Evolutionary conservation across 768 basidiomycete species (phyloP), one percentile per base, ranked within the genome.

Genomic region (Rhizopogon salebrosus): DNA sequence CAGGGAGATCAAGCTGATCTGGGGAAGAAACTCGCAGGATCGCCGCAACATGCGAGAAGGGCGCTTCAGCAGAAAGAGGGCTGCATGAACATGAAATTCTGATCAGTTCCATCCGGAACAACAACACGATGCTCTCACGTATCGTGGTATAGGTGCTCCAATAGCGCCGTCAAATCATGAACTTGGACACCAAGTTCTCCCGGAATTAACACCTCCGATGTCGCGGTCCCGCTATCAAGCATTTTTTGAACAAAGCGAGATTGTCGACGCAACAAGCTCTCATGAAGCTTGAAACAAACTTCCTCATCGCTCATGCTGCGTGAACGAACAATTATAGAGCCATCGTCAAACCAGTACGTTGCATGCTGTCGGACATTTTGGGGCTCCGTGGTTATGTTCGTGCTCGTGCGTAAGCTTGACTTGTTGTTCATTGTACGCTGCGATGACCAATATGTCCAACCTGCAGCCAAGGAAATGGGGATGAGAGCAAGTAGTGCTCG

Each of bases 71-170:
- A 38, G 72, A 71, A 49, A 87, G 57, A 16, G 79, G 77, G 18
- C 85, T 85, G 62, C 27, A 53, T 11, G 43, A 35, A 16, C 40
- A 49, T 46, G 23, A 54, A 20, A 35, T 46, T 51, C 11, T 20
- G 34, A 24, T 41, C 35, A 23, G 41, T 40, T 20, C 24, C 9
- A 9, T 34, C 31, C 31, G 13, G 9, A 14, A 51, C 5, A 34
- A 52, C 26, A 34, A 52, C 26, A n/a, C 31, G 34, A 52, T 41
- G 26, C 36, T 78, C 83, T 75, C 67, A 88, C 87, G 65, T 65
- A 60, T 87, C 81, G 60, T 86, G 81, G 62, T 89, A 88, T 27
- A 89, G 61, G 66, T 86, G 78, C 53, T 75, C 74, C n/a, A 89
- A 67, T 43, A 89, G 64, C 1, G 70, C 72, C 43, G 78, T 77